Evolutionary conservation across 345 rosid species (phyloP).

Genomic region (Mallotus nudiflorus): DNA sequence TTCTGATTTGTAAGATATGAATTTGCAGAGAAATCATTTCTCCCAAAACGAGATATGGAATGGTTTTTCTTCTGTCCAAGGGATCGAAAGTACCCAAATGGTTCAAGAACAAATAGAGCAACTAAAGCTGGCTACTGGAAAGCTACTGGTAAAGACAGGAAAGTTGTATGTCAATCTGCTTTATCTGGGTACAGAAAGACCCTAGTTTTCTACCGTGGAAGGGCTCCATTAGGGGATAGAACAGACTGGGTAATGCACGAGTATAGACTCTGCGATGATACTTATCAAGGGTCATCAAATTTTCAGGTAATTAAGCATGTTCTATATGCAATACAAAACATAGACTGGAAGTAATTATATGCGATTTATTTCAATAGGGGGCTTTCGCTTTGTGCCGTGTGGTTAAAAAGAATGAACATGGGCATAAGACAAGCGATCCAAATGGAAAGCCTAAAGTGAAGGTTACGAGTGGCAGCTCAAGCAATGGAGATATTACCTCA

Average conservation of each 20-base stretch:
- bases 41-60: slow-evolving; percentile 73
- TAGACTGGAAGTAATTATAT: background rate
- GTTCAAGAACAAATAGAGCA: slow-evolving; percentile 78
- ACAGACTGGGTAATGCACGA: slow-evolving; percentile 89
- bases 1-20: slow-evolving; percentile 3
- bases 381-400: slow-evolving; percentile 83
- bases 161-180: slow-evolving; percentile 56
- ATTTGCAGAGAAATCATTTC: slow-evolving; percentile 73
- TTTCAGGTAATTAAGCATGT: slow-evolving; percentile 41
- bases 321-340: no score
- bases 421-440: slow-evolving; percentile 43
- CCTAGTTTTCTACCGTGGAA: slow-evolving; percentile 73
- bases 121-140: slow-evolving; percentile 94
- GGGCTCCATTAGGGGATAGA: slow-evolving; percentile 78
- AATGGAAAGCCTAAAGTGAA: slow-evolving; percentile 32
- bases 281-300: slow-evolving; percentile 48
- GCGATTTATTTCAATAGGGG: slow-evolving; percentile 40
- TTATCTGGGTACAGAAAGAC: slow-evolving; percentile 68
- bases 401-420: slow-evolving; percentile 55
- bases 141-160: slow-evolving; percentile 87
- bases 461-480: slow-evolving; percentile 37
- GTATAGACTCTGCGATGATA: slow-evolving; percentile 67
- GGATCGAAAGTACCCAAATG: slow-evolving; percentile 83
- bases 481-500: slow-evolving; percentile 37
- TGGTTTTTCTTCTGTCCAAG: slow-evolving; percentile 94